Base-by-base conservation (phyloP, 345 rosid genomes). In the Trapa incisa region DNA sequence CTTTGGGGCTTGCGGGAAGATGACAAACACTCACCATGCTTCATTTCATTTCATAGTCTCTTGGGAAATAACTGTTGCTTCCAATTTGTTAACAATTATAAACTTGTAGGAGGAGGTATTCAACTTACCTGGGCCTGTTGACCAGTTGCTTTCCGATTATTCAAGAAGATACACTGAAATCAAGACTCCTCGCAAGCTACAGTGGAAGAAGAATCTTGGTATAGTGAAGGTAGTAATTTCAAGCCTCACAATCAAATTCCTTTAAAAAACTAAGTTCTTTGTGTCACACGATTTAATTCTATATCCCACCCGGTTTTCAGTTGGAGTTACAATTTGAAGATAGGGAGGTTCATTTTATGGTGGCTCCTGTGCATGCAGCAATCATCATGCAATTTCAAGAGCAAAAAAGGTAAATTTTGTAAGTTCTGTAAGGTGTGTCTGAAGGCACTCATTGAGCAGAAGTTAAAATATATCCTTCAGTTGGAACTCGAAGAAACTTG, bases 191-290 rank as follows among this genome's bases (percentile, higher is more conserved):
- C 95, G 95, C 53, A 94, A 91, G 75, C 85, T 91, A 66, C 82
- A 86, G 41, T 94, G 99, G 99, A 91, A 87, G 91, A 91, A 94
- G 84, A 88, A 89, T 83, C 92, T 94, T 52, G 99, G 99, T 73
- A 80, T 84, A 38, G 97, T 94, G 73, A 89, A 89, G 97, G 99
- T 89, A 65, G 64, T 79, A 8, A 10, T 4, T 70, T 56, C 33
- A 54, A 53, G 29, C 7, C 37, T 58, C 65, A 10, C 22, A 2
- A 42, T 33, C 39, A 13, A 32, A 52, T 9, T 56, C 42, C 14
- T 37, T 41, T 54, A 43, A 4, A 36, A 33, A 47, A 48, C 43
- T 50, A 1, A 42, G 57, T 0, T 41, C 11, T 6, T 38, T 17
- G 32, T 33, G 0, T 53, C 32, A 9, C 16, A 22, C 2, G 16